Base-by-base conservation (phyloP, 257 asterid species). In the Schizonepeta tenuifolia region DNA sequence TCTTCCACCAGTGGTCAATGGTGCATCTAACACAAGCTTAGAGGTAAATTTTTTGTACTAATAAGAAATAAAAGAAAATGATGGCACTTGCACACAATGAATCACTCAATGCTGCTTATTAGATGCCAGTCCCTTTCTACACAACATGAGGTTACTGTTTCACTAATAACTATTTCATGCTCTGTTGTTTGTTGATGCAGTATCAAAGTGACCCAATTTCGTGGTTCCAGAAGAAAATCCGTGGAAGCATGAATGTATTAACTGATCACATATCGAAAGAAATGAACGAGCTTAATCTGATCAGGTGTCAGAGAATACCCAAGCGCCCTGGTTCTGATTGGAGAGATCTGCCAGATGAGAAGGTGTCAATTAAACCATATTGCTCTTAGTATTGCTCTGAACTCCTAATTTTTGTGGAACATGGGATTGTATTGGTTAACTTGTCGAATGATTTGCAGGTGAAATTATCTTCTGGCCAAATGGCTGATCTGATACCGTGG, bases 401-500 rank as follows among this genome's bases (percentile, higher is more conserved):
- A 74, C 73, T 70, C 38, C 24, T 70, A 35, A 9, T 22, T 7
- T 72, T 9, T 60, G 44, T 26, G 61, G 54, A 43, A 17, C 9
- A 57, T 31, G 69, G 38, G 58, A 78, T 71, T 33, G 33, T 36
- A 18, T 36, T 2, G 21, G 36, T 15, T 70, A 40, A 77, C 64
- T 75, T 70, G 36, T 26, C 36, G 21, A 54, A 66, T 20, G 31
- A 73, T 33, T 67, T 76, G 44, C 83, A 91, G 97, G 96, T 94
- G 41, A 94, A 80, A 69, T 78, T 91, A 74, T 91, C 96, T 15
- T 84, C 77, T 70, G 97, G 98, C 38, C 95, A 91, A 85, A 64
- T 82, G 79, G 96, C 84, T 73, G 98, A 94, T 89, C 79, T 94
- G 78, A 89, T 94, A 71, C 98, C 97, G 3, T 94, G 98, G 98